Base-by-base conservation (phyloP, 768 basidiomycete species). In the Trametes sanguinea region DNA sequence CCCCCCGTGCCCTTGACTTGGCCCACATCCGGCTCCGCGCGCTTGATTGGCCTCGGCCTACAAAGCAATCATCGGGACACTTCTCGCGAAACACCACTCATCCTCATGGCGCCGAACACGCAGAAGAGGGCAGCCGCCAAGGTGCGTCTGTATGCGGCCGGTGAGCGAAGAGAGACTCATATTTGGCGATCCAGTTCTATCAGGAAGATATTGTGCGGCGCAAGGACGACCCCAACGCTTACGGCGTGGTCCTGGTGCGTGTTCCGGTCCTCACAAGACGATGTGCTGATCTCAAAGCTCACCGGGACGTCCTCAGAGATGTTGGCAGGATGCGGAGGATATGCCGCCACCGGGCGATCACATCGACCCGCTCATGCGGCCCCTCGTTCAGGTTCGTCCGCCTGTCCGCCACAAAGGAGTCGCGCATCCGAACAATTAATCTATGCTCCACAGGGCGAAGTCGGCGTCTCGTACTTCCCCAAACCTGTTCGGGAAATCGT, bases 241-340 rank as follows among this genome's bases (percentile, higher is more conserved):
- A 80, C 67, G 90, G 84, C 32, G 78, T 90, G 64, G 86, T 94
- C 51, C 73, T 92, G 75, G 92, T 91, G 71, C 62, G 78, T 67
- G 51, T 60, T 27, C 65, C 60, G 40, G 35, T 32, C 35, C 13
- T 45, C 35, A 22, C 47, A 22, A 40, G 2, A 27, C 32, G 42
- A 29, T 45, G 45, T 37, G 32, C 44, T 65, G 43, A 59, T 35
- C 17, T 35, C 40, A 35, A 64, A 33, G 43, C 51, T 13, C 52
- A 61, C 39, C 51, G 46, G 51, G 9, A 16, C 13, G 53, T 30
- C 30, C 54, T 8, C 71, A 95, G 93, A 85, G 91, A 75, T 92
- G 88, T 68, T 95, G 93, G 94, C 88, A 92, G 64, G 92, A 94
- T 72, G 85, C 87, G 9, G 92, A 95, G 65, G 91, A 92, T 61